phyloP scores from a whole-genome alignment of 1,284 basidiomycete genomes.

The Leccinum pachyderme region DNA sequence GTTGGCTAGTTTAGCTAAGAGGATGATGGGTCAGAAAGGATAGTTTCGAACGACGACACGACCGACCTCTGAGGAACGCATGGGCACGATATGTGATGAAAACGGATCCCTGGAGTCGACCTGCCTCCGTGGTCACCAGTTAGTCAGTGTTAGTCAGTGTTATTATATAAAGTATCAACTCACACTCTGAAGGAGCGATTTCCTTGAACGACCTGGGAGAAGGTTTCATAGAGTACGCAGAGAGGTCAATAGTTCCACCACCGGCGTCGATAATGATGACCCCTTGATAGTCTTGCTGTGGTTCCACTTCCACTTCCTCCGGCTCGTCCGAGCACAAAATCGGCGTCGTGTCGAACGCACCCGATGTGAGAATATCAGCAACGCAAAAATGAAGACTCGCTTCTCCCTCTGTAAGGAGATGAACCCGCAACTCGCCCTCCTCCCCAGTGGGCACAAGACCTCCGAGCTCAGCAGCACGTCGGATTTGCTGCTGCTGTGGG shows the following conservation, averaged over 20 bases:
- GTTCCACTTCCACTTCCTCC: constrained; percentile 11
- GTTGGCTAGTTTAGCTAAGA: constrained; percentile 33
- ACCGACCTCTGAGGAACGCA: constrained; percentile 34
- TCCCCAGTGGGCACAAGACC: constrained; percentile 27
- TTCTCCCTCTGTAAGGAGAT: constrained; percentile 50
- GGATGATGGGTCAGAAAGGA: constrained; percentile 3
- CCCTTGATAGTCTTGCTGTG: constrained; percentile 32
- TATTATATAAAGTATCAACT: constrained; percentile 1
- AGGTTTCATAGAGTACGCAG: constrained; percentile 40
- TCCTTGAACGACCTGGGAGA: constrained; percentile 35
- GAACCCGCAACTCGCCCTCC: constrained; percentile 30
- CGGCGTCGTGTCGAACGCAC: constrained; percentile 16
- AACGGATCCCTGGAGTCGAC: constrained; percentile 35
- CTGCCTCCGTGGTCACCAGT: constrained; percentile 11
- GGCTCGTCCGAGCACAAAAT: constrained; percentile 14
- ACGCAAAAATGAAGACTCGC: constrained; percentile 49
- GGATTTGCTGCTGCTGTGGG: constrained; percentile 37
- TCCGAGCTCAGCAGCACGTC: constrained; percentile 34
- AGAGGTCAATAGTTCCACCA: constrained; percentile 56
- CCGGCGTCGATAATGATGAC: constrained; percentile 52
- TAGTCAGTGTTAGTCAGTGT: background rate
- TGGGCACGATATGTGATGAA: constrained; percentile 44
- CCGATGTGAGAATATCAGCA: constrained; percentile 32
- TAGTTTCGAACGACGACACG: background rate
- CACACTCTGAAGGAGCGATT: constrained; percentile 40